These are phyloP conservation scores for Fraxinus anomala DNA, from an alignment of 257 asterid species.

Conservation along the genomic window DNA sequence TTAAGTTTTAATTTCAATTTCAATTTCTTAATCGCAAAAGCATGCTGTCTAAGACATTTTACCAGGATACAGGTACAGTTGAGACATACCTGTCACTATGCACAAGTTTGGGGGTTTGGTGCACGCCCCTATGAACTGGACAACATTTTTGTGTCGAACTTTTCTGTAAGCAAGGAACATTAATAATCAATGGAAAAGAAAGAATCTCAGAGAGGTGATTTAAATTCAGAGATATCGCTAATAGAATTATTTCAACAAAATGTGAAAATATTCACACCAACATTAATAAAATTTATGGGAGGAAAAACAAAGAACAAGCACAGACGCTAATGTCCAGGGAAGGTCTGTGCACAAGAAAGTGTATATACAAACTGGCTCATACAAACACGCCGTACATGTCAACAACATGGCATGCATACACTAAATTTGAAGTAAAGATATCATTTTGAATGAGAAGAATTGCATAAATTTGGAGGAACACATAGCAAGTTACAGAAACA, in stretches of 20 bases:
- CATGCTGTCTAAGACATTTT: conserved; percentile 13
- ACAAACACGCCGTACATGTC: neutral
- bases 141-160: conserved; percentile 95
- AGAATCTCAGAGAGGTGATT: neutral
- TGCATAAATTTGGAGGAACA: neutral
- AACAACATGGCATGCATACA: neutral
- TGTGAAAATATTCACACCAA: neutral
- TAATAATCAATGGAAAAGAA: conserved; percentile 8
- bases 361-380: neutral
- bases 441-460: neutral
- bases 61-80: conserved; percentile 10
- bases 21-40: neutral
- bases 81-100: conserved; percentile 80
- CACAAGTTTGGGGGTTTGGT: conserved; percentile 91
- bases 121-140: conserved; percentile 97
- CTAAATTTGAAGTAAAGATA: neutral
- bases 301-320: conserved; percentile 5
- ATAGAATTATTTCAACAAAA: conserved; percentile 3
- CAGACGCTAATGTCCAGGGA: neutral
- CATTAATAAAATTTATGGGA: neutral
- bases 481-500: neutral
- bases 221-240: neutral
- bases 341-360: neutral
- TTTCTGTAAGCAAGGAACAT: conserved; percentile 63
- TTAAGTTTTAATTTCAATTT: neutral